Percentiles rank a stretch among this genome's conserved stretches.
phyloP scores from a whole-genome alignment of 192 early-diverging fungal species.

The Coemansia sp. region DNA sequence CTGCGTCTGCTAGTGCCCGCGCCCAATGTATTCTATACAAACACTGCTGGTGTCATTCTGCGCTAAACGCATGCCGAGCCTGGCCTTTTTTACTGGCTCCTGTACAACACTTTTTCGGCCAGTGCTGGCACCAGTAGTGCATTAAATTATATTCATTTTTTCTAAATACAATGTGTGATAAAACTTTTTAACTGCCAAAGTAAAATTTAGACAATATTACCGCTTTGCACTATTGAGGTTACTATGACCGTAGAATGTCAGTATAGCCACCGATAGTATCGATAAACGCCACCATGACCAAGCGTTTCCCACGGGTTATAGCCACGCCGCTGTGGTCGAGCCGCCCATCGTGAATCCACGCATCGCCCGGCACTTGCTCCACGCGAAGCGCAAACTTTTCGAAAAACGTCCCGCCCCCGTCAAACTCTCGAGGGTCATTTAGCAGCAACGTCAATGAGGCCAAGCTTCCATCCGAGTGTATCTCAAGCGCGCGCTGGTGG shows the following conservation, averaged over 20 bases:
- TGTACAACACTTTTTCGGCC: not conserved
- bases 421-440: constrained; percentile 50
- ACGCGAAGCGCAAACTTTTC: constrained; percentile 16
- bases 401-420: constrained; percentile 59
- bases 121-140: not conserved
- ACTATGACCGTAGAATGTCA: constrained; percentile 7
- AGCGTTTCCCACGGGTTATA: constrained; percentile 41
- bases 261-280: constrained; percentile 47
- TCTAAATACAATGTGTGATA: not conserved
- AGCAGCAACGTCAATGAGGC: constrained; percentile 57
- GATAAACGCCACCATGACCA: constrained; percentile 58
- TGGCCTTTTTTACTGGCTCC: not conserved
- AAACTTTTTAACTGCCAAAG: not conserved
- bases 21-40: not conserved
- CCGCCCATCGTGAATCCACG: constrained; percentile 53
- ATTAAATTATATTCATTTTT: not conserved
- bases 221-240: not conserved
- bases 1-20: constrained; percentile 38
- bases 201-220: not conserved
- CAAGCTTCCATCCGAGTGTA: constrained; percentile 61
- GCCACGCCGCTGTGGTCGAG: constrained; percentile 46
- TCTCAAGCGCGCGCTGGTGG: constrained; percentile 42
- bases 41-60: not conserved
- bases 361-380: constrained; percentile 44
- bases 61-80: not conserved